A percentile compares a stretch with the other conserved stretches of the same genome.
These are phyloP conservation scores for Aplosporella prunicola DNA, from an alignment of 2,329 filamentous ascomycete genomes.

Conservation along the genomic window DNA sequence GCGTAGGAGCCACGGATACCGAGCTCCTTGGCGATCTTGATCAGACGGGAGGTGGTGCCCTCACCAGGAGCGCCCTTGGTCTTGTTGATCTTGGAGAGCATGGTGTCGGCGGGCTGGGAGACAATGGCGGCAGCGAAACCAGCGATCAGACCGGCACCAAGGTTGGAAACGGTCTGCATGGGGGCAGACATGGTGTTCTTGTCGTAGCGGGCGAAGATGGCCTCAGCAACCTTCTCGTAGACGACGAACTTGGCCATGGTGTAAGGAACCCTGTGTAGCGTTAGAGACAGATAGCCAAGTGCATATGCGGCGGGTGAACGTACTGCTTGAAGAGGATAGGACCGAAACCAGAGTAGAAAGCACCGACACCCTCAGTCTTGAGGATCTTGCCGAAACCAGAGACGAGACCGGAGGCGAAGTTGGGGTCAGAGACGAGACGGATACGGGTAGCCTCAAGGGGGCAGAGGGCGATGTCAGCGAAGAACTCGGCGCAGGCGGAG, in stretches of 20 bases:
- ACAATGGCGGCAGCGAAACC: conserved; percentile 80
- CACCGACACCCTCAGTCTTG: conserved; percentile 71
- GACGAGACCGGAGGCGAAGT: conserved; percentile 71
- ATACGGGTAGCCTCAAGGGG: conserved; percentile 90
- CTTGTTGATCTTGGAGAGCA: conserved; percentile 96
- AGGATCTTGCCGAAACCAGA: conserved; percentile 75
- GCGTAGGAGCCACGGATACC: conserved; percentile 67
- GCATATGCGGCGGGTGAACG: conserved; percentile 2
- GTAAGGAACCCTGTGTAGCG: conserved; percentile 62
- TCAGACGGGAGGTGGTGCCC: conserved; percentile 66
- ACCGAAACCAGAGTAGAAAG: conserved; percentile 87
- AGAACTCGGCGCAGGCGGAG: conserved; percentile 53
- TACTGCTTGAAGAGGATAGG: conserved; percentile 36
- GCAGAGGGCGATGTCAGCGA: conserved; percentile 74
- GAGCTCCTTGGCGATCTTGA: conserved; percentile 85
- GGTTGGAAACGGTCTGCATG: conserved; percentile 71
- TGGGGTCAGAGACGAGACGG: conserved; percentile 81
- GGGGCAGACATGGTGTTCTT: conserved; percentile 59
- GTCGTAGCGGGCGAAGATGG: conserved; percentile 58
- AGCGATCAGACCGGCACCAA: conserved; percentile 75
- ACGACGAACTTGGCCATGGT: conserved; percentile 95
- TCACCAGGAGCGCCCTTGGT: conserved; percentile 79
- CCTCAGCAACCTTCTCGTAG: conserved; percentile 78
- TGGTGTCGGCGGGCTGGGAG: conserved; percentile 86
- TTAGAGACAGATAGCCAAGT: not conserved